Evolutionary conservation across 495 filamentous ascomycete genomes (phyloP).

Genomic region (Aspergillus bertholletiae): DNA sequence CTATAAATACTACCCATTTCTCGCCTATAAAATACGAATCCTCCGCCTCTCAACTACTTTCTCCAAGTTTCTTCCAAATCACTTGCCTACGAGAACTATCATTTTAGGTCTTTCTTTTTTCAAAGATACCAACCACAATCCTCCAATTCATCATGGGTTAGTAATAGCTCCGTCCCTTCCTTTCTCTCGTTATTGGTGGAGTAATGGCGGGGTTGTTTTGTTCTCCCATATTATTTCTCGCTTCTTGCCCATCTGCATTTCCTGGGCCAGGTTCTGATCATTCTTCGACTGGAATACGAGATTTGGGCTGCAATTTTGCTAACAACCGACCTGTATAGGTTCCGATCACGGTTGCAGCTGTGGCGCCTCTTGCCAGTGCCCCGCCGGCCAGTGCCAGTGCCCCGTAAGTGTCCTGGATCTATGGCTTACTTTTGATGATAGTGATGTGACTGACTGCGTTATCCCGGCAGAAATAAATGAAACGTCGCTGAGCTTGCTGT

Average conservation of each 20-base stretch:
- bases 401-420: conserved; percentile 28
- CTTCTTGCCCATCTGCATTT: neutral
- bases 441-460: neutral
- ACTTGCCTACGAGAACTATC: neutral
- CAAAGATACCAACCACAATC: neutral
- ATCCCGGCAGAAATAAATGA: conserved; percentile 25
- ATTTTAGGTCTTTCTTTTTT: neutral
- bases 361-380: conserved; percentile 45
- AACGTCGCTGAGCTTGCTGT: neutral
- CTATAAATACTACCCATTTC: neutral
- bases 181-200: conserved; percentile 16
- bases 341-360: conserved; percentile 43
- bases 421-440: neutral
- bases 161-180: neutral
- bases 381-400: conserved; percentile 44
- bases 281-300: neutral
- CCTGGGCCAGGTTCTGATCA: neutral
- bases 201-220: conserved; percentile 27
- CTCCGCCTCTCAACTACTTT: no score
- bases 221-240: neutral
- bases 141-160: conserved; percentile 13
- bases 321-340: conserved; percentile 12
- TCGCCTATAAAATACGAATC: neutral
- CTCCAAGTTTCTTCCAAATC: neutral
- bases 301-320: neutral